A percentile compares a stretch with the other conserved stretches of the same genome.
Conservation (phyloP, 345 rosid species). For the Dipteronia dyeriana region DNA sequence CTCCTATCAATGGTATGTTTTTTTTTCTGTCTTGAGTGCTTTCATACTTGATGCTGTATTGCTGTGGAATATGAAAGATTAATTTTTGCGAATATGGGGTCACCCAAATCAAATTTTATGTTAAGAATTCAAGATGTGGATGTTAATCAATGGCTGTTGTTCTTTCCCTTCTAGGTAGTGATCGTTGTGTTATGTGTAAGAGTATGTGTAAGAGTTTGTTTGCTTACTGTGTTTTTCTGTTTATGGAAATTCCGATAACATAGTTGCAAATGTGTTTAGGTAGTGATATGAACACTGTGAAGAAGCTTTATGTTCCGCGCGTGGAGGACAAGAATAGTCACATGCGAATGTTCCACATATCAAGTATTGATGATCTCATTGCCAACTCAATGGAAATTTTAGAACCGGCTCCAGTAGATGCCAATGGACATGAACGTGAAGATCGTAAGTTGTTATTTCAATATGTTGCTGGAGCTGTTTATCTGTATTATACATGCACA, state of each 20-base stretch:
- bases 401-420: constrained; percentile 79
- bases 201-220: background rate
- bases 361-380: constrained; percentile 68
- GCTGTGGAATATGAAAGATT: background rate
- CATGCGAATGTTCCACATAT: constrained; percentile 85
- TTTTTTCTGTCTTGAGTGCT: background rate
- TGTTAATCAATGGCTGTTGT: background rate
- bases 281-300: constrained; percentile 30
- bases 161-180: background rate
- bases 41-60: background rate
- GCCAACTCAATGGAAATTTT: constrained; percentile 92
- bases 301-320: constrained; percentile 84
- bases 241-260: background rate
- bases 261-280: constrained; percentile 33
- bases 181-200: background rate
- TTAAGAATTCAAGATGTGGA: background rate
- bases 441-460: constrained; percentile 53
- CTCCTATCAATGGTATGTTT: constrained; percentile 38
- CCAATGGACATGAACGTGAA: constrained; percentile 72
- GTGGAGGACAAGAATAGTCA: constrained; percentile 93
- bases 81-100: background rate
- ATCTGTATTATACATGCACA: background rate
- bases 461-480: background rate
- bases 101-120: background rate
- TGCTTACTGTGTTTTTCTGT: background rate